Base-by-base conservation (phyloP, 768 basidiomycete species). In the Auriculariales sp. region DNA sequence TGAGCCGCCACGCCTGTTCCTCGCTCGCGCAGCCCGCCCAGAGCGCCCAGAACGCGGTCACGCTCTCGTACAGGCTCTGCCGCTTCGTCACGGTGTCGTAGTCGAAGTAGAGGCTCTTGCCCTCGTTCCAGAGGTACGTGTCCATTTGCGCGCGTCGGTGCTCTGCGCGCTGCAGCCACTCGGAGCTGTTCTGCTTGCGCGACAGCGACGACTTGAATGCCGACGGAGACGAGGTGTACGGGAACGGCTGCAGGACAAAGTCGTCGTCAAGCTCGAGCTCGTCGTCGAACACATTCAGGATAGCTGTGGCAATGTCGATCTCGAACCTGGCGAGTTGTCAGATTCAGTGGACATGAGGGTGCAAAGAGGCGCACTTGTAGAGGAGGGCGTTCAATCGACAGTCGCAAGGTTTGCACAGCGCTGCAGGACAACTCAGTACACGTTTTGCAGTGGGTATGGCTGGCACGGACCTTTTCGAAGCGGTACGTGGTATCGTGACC, bases 11-110 rank as follows among this genome's bases (percentile, higher is more conserved):
- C 49, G 85, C 84, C 65, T 99, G 94, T 56, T 92, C 83, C 57
- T 97, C 94, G 53, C 89, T 93, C 33, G 93, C 92, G 64, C 90
- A 94, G 11, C 94, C 94, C 12, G 91, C 91, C 94, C 94, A 99
- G 30, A 99, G 72, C 31, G 90, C 77, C 92, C 93, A 99, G 64
- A 92, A 85, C 25, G 85, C 74, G 0, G 94, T 99, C n/a, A 91
- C 95, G 61, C 85, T 87, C 70, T 99, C 94, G 61, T 98, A 99
- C 57, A 93, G 63, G 54, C 83, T 89, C 71, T 94, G 91, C 66
- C 81, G 82, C 71, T 87, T 81, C 64, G 84, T 77, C 49, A 79
- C 85, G 15, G 88, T 93, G 62, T 99, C 94, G 58, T 93, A 98
- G 64, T 99, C 94, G 60, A 89, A 93, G 72, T 94, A 98, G 57